Base-by-base conservation (phyloP, 768 basidiomycete species). In the Tricholoma matsutake region DNA sequence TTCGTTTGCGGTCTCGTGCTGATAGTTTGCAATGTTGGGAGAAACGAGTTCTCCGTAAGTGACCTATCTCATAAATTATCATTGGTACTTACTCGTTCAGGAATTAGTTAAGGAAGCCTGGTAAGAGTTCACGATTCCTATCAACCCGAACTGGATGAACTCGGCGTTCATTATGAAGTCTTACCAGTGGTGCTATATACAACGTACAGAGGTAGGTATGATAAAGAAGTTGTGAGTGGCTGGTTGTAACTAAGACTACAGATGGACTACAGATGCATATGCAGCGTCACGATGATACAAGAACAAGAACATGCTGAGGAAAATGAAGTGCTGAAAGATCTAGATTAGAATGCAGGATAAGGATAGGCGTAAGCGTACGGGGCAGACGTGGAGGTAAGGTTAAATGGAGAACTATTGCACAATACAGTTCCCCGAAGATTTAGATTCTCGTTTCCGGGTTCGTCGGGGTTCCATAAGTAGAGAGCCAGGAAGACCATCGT, bases 351-450 rank as follows among this genome's bases (percentile, higher is more conserved):
- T 41, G 55, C 55, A 55, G 43, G 49, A 49, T 25, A 25, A 25
- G 3, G 34, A 53, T 29, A 25, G 34, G 58, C 31, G 32, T 22
- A 32, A 28, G 58, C 5, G 45, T 14, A 18, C n/a, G 28, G 43
- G 32, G 7, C 29, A 11, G 39, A 25, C 2, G 52, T 22, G 39
- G 25, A 58, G 51, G 34, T 20, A 53, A 54, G 39, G 43, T 25
- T 49, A 32, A 47, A 47, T 54, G 41, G 28, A 37, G 18, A 54
- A 47, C 60, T 69, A 81, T 65, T 81, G 80, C 51, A 81, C 73
- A n/a, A 69, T 67, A 67, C 80, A 81, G 45, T 78, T 78, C 32
- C 73, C 68, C 47, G 77, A 72, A 41, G 67, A 66, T 37, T 79
- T 74, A 9, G 69, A 67, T n/a, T 65, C 69, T 53, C 74, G 74